These are phyloP conservation scores for Sambucus nigra DNA, from an alignment of 129 eudicot species.

Conservation along the genomic window DNA sequence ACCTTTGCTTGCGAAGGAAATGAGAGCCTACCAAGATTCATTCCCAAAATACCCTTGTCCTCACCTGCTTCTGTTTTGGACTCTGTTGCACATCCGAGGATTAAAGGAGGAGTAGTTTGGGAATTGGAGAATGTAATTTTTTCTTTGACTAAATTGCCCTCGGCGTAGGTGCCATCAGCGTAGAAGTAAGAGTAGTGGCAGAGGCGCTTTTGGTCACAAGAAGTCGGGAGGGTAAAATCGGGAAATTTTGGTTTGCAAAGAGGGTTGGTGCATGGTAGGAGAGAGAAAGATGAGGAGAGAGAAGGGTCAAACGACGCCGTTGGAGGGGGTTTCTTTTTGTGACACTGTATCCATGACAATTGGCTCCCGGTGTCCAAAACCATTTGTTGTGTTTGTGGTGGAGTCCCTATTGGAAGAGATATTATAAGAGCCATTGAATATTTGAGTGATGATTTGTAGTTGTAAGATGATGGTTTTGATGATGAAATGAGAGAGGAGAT, in stretches of 20 bases:
- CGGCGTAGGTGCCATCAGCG: constrained; percentile 82
- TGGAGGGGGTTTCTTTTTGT: constrained; percentile 38
- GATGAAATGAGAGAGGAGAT: constrained; percentile 20
- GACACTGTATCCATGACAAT: constrained; percentile 86
- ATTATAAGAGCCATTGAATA: constrained; percentile 74
- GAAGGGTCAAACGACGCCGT: constrained; percentile 66
- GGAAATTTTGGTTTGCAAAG: constrained; percentile 65
- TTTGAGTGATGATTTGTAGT: constrained; percentile 37
- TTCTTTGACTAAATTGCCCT: constrained; percentile 73
- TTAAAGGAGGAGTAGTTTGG: constrained; percentile 66
- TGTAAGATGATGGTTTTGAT: constrained; percentile 17
- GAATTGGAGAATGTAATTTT: constrained; percentile 40
- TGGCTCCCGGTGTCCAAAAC: constrained; percentile 84
- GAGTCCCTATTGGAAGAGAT: constrained; percentile 68
- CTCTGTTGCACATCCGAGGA: constrained; percentile 59
- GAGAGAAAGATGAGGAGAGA: constrained; percentile 67
- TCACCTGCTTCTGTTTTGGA: too few species aligned
- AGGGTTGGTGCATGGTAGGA: constrained; percentile 74
- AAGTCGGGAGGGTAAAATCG: constrained; percentile 72
- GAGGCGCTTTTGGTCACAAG: constrained; percentile 66
- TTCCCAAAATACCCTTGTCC: constrained; percentile 76
- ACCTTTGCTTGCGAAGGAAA: constrained; percentile 61
- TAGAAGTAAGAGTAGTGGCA: constrained; percentile 84
- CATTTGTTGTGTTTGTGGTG: constrained; percentile 77
- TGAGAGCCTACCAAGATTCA: constrained; percentile 66